Base-by-base conservation (phyloP, 495 filamentous ascomycete genomes). In the Parmelia sp. region DNA sequence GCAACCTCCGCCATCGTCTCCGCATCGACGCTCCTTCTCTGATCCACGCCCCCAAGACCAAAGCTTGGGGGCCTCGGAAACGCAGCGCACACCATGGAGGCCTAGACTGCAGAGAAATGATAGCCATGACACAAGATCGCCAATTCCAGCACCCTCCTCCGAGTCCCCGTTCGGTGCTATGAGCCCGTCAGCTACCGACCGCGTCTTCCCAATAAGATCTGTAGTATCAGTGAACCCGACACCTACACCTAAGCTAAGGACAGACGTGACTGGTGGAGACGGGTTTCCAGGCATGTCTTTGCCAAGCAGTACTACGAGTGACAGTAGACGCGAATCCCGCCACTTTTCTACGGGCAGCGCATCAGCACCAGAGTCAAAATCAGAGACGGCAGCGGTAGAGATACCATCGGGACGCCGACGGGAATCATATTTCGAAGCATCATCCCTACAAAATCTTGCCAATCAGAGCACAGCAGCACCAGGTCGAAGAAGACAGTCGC, bases 161-260 rank as follows among this genome's bases (percentile, higher is more conserved):
- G 58, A 69, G 12, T 66, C 63, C 10, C 63, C 60, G 0, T 77
- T 75, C 36, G 69, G 65, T 10, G 64, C 65, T 36, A 72, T 83
- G 51, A 79, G 75, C 42, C 76, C 77, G 31, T 76, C 76, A 49
- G 71, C 72, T 23, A 74, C 79, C 12, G 89, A 93, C 68, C 82
- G 88, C 33, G 87, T 96, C 27, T 96, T 91, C 63, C 91, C 91
- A 17, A 88, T 95, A n/a, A 83, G 88, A 42, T 92, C 88, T 17
- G 86, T 90, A 33, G 83, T 96, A 31, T 89, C 86, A 14, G 86
- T 95, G 35, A 86, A 89, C 66, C 82, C 86, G 44, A 72, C 75
- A 4, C 44, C 68, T 36, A 71, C 65, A 15, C 70, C 71, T 7
- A 65, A 35, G 7, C 44, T 35, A 3, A 65, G 45, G 29, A 29